Percentiles rank a stretch among this genome's conserved stretches.
Conservation (phyloP, 148 eudicot genomes). For the Chenopodium berlandieri region DNA sequence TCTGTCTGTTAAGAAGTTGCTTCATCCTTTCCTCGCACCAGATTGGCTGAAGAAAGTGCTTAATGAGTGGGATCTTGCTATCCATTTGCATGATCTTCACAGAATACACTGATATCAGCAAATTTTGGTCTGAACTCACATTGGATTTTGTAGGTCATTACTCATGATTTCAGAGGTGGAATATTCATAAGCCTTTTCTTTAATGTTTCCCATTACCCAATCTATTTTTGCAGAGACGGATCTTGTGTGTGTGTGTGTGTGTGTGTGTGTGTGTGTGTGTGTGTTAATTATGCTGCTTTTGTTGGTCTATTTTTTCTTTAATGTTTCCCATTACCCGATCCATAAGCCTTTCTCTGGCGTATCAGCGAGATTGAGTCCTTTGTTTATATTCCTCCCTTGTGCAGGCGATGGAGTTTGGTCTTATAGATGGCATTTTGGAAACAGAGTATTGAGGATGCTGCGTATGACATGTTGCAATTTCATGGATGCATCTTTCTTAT, state of each 20-base stretch:
- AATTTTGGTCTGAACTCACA: background rate
- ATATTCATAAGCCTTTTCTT: no score
- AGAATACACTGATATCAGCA: background rate
- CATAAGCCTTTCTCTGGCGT: background rate
- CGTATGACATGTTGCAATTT: background rate
- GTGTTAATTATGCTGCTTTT: background rate
- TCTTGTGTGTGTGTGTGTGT: no score
- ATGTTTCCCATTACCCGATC: no score
- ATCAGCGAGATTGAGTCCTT: background rate
- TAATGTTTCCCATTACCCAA: background rate
- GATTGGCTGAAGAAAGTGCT: no score
- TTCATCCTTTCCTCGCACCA: no score
- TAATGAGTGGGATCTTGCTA: background rate
- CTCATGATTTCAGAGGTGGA: background rate
- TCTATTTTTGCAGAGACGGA: background rate
- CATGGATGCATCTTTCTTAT: background rate
- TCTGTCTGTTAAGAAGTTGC: no score
- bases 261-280: background rate
- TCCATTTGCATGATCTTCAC: background rate
- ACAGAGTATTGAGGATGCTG: conserved; percentile 54
- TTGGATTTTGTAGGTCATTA: background rate
- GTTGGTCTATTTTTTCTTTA: background rate
- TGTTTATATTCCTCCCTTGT: conserved; percentile 3
- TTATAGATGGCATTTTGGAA: conserved; percentile 74
- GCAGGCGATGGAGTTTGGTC: conserved; percentile 92